Conservation (phyloP, 345 rosid species). For the Cardamine resedifolia region DNA sequence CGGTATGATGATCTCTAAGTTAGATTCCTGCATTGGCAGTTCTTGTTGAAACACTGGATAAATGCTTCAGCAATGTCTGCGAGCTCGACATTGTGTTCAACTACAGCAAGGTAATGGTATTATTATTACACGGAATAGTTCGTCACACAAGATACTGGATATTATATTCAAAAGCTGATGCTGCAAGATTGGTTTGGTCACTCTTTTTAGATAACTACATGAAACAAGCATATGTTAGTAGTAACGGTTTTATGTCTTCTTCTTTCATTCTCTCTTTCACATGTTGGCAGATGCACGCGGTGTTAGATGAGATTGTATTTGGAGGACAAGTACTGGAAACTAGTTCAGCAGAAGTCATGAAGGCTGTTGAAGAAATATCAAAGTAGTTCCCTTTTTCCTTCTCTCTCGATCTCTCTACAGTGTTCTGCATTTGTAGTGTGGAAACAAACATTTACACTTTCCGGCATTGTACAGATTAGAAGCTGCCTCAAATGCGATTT, state of each 20-base stretch:
- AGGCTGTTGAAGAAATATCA: constrained; percentile 83
- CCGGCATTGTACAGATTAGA: constrained; percentile 59
- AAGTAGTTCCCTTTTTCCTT: constrained; percentile 47
- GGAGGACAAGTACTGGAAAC: constrained; percentile 97
- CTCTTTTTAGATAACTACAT: neutral
- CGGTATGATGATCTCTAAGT: constrained; percentile 30
- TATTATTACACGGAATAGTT: neutral
- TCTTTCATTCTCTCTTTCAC: neutral
- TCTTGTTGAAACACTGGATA: constrained; percentile 93
- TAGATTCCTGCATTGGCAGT: constrained; percentile 52
- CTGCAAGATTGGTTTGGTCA: neutral
- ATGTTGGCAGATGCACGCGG: constrained; percentile 66
- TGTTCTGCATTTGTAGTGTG: neutral
- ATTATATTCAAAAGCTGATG: neutral
- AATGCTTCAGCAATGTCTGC: constrained; percentile 94
- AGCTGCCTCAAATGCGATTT: constrained; percentile 67
- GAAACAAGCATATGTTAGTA: neutral
- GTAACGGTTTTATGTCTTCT: neutral
- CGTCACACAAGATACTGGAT: no score
- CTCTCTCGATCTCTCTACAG: constrained; percentile 1
- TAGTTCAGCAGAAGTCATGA: constrained; percentile 75
- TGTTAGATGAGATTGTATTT: constrained; percentile 80
- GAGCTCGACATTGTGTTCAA: constrained; percentile 88
- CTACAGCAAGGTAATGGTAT: constrained; percentile 70
- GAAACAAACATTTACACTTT: neutral